These are phyloP conservation scores for Schizosaccharomyces lindneri DNA, from an alignment of 805 yeast species.

Conservation along the genomic window DNA sequence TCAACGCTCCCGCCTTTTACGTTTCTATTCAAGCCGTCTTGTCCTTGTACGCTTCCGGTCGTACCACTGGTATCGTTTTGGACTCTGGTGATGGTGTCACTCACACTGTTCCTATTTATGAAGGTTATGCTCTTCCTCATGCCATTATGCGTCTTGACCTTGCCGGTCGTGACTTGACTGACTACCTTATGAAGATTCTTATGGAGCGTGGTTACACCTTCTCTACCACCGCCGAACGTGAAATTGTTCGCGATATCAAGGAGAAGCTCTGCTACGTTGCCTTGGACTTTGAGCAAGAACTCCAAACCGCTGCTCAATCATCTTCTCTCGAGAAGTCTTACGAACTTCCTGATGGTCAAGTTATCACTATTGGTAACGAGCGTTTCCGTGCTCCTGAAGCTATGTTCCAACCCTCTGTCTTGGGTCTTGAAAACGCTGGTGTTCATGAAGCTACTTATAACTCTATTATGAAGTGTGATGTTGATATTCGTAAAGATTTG, in stretches of 20 bases:
- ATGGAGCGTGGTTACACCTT: slow-evolving; percentile 97
- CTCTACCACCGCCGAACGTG: slow-evolving; percentile 97
- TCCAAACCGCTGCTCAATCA: slow-evolving; percentile 96
- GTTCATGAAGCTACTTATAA: slow-evolving; percentile 91
- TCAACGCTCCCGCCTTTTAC: slow-evolving; percentile 98
- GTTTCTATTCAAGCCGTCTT: slow-evolving; percentile 96
- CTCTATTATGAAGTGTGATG: slow-evolving; percentile 95
- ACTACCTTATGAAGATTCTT: slow-evolving; percentile 93
- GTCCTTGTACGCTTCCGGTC: slow-evolving; percentile 95
- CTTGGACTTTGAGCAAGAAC: slow-evolving; percentile 95
- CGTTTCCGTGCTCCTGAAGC: slow-evolving; percentile 99
- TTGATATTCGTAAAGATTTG: slow-evolving; percentile 95
- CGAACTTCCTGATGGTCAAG: slow-evolving; percentile 99
- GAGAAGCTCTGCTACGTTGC: slow-evolving; percentile 98
- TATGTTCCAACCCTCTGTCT: slow-evolving; percentile 89
- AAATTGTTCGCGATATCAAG: slow-evolving; percentile 91
- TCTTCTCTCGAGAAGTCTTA: slow-evolving; percentile 95
- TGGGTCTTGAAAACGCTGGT: slow-evolving; percentile 88
- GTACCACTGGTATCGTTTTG: slow-evolving; percentile 98
- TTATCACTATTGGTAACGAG: slow-evolving; percentile 97
- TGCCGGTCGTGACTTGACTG: slow-evolving; percentile 99
- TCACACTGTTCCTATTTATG: slow-evolving; percentile 98
- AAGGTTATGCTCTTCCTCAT: slow-evolving; percentile 97
- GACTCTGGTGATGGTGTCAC: slow-evolving; percentile 99
- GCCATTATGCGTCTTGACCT: slow-evolving; percentile 96